Evolutionary conservation across 257 asterid genomes (phyloP).

Genomic region (Coffea canephora): DNA sequence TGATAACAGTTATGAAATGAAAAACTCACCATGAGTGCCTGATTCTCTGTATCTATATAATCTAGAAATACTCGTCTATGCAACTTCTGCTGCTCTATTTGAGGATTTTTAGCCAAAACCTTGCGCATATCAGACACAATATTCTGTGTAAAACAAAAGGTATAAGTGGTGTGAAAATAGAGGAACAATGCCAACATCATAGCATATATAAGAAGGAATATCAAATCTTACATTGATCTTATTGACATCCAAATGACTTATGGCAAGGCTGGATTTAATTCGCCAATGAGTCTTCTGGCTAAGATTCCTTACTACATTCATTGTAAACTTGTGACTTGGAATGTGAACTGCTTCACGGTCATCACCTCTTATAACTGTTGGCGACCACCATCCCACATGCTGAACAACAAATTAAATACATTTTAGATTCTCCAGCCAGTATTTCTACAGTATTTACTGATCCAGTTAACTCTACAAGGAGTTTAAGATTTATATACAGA

Average conservation of each 20-base stretch:
- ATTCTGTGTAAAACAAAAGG: conserved; percentile 7
- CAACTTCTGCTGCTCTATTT: conserved; percentile 36
- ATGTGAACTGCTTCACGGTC: conserved; percentile 43
- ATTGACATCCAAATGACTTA: conserved; percentile 38
- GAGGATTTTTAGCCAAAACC: conserved; percentile 38
- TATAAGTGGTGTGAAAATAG: not conserved
- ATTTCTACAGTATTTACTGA: not conserved
- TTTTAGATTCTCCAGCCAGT: not conserved
- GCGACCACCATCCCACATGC: conserved; percentile 45
- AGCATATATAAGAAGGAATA: not conserved
- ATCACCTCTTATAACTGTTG: conserved; percentile 40
- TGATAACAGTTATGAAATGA: not conserved
- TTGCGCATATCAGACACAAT: conserved; percentile 42
- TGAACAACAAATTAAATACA: conserved; percentile 8
- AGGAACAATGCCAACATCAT: not conserved
- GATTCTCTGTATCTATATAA: conserved; percentile 28
- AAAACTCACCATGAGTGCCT: conserved; percentile 28
- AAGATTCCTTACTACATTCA: conserved; percentile 32
- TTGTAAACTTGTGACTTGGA: conserved; percentile 34
- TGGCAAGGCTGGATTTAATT: conserved; percentile 34
- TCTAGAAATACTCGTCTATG: conserved; percentile 38
- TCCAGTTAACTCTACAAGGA: not conserved
- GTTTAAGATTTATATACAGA: not conserved
- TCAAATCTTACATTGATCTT: conserved; percentile 29
- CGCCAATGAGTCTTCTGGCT: conserved; percentile 44